Base-by-base conservation (phyloP, 345 rosid species). In the Pugionium cornutum region DNA sequence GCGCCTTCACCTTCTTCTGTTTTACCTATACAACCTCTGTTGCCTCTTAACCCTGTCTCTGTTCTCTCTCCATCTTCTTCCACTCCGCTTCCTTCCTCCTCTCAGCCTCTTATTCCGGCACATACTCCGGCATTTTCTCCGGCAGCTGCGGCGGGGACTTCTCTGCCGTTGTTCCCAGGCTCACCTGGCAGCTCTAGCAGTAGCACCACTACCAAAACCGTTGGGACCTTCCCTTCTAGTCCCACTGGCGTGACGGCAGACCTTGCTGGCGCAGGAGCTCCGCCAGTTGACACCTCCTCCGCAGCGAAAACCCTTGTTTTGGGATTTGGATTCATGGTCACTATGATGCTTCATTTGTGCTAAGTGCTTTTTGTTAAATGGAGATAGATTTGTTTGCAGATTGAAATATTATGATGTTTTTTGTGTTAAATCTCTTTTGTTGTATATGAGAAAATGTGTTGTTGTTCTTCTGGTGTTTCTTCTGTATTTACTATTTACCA, bases 1-100 rank as follows among this genome's bases (percentile, higher is more conserved):
- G 77, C 77, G 3, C 64, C 73, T 11, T 48, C 73, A 40, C 77
- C 77, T 59, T 66, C 72, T 34, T 74, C 77, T 74, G 64, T 54
- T 54, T 7, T 74, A 54, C 73, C 73, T 9, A 25, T 55, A 47
- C 77, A 74, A 47, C 73, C 77, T 34, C 27, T 72, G 40, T 57
- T 72, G 37, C 76, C 76, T 45, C 68, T 67, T 28, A 74, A 74
- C 47, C 73, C 73, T 0, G 73, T 67, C 41, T 68, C 73, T 39
- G 34, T 34, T 47, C 68, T 67, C 32, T 40, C 68, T 54, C 73
- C 73, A n/a, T 53, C 77, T 61, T 67, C 77, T 61, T 45, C 68
- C 26, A 66, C 68, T 66, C 77, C 63, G 2, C 51, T 73, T 60
- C 77, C 68, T 66, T 67, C 77, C 44, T 73, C 77, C 18, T 61